These are phyloP conservation scores for Phytophthora pinifolia DNA, from an alignment of 352 stramenopile genomes.

Conservation along the genomic window DNA sequence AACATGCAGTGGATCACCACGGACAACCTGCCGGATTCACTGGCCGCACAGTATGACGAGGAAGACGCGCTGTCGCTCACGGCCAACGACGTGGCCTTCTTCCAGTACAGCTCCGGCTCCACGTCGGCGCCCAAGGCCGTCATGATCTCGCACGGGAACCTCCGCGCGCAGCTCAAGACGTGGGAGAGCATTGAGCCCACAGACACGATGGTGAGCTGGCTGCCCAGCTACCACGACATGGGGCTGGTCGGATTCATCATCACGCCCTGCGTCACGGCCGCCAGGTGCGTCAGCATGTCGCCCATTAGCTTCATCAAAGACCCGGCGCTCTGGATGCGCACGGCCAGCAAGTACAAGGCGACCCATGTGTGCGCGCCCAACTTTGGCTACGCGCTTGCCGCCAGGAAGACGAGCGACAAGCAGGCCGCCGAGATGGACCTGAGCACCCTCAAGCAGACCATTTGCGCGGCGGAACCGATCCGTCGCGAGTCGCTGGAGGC, in stretches of 20 bases:
- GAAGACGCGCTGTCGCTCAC: conserved; percentile 40
- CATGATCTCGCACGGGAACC: conserved; percentile 84
- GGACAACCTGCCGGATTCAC: conserved; percentile 57
- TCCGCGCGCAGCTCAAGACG: conserved; percentile 71
- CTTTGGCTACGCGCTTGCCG: conserved; percentile 77
- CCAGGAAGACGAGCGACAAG: conserved; percentile 75
- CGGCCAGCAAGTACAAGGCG: conserved; percentile 70
- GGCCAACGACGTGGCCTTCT: conserved; percentile 72
- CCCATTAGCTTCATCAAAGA: conserved; percentile 88
- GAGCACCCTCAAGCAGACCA: conserved; percentile 65
- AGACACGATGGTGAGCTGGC: conserved; percentile 78
- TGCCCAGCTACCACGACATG: conserved; percentile 87
- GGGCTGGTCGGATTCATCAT: conserved; percentile 85
- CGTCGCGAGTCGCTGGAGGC: conserved; percentile 72
- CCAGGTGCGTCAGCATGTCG: conserved; percentile 79
- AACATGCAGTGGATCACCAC: conserved; percentile 75
- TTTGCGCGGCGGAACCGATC: conserved; percentile 83
- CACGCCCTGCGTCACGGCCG: conserved; percentile 51
- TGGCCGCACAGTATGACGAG: conserved; percentile 50
- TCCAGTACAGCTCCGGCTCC: conserved; percentile 84
- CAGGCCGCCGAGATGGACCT: conserved; percentile 63
- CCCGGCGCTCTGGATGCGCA: conserved; percentile 79
- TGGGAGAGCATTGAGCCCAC: conserved; percentile 63
- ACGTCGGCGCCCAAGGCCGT: conserved; percentile 82
- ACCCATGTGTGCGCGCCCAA: conserved; percentile 80